These are phyloP conservation scores for Arthrocladium fulminans DNA, from an alignment of 2,329 filamentous ascomycete species.

Conservation along the genomic window DNA sequence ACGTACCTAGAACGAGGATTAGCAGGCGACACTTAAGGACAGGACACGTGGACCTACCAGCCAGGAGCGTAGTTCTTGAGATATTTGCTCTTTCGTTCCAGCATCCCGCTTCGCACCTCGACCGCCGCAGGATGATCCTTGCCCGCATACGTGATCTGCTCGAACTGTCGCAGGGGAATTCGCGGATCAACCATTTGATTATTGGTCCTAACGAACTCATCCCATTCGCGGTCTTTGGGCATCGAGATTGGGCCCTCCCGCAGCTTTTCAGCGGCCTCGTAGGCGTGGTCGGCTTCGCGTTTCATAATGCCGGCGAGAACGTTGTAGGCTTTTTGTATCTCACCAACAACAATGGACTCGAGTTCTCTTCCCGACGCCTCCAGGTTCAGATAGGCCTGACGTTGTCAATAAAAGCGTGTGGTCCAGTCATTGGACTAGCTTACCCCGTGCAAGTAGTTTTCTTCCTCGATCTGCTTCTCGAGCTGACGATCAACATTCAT, in stretches of 20 bases:
- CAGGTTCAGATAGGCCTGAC: constrained; percentile 81
- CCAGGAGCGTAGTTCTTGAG: constrained; percentile 93
- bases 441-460: constrained; percentile 91
- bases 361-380: constrained; percentile 90
- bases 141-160: constrained; percentile 85
- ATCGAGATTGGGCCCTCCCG: constrained; percentile 80
- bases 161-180: constrained; percentile 64
- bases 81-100: constrained; percentile 98
- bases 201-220: constrained; percentile 67
- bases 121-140: constrained; percentile 73
- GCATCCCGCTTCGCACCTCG: constrained; percentile 79
- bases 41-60: constrained; percentile 53
- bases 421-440: constrained; percentile 25
- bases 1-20: constrained; percentile 67
- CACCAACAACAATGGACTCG: constrained; percentile 90
- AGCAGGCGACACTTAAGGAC: constrained; percentile 4
- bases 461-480: constrained; percentile 87
- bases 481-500: constrained; percentile 81
- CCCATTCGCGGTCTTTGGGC: constrained; percentile 90
- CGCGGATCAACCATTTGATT: constrained; percentile 81
- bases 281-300: constrained; percentile 76
- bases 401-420: constrained; percentile 19
- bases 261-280: constrained; percentile 69
- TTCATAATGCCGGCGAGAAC: constrained; percentile 86
- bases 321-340: constrained; percentile 97